Conservation (phyloP, 2,329 filamentous ascomycete species). For the Reticulascus tulasneorum region DNA sequence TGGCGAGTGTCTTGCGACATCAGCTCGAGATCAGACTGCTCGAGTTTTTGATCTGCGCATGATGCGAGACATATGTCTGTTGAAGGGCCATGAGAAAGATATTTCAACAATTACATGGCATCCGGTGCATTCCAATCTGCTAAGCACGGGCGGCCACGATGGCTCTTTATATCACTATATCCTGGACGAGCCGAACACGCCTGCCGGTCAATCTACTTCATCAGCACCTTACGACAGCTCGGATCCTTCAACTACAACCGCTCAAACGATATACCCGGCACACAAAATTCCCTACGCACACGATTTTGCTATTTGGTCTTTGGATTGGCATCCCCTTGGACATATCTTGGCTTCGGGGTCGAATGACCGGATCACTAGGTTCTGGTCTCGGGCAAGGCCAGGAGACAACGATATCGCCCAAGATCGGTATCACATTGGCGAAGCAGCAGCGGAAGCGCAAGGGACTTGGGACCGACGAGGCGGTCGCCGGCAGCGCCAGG, state of each 20-base stretch:
- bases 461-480: slow-evolving; percentile 89
- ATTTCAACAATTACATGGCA: slow-evolving; percentile 93
- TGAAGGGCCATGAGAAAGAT: slow-evolving; percentile 94
- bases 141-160: slow-evolving; percentile 87
- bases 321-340: slow-evolving; percentile 96
- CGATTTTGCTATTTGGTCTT: slow-evolving; percentile 92
- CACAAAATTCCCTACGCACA: slow-evolving; percentile 86
- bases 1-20: slow-evolving; percentile 83
- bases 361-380: slow-evolving; percentile 93
- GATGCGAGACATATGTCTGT: slow-evolving; percentile 94
- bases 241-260: slow-evolving; percentile 73
- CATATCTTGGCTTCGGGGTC: slow-evolving; percentile 94
- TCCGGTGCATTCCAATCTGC: slow-evolving; percentile 81
- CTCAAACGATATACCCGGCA: slow-evolving; percentile 88
- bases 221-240: slow-evolving; percentile 80
- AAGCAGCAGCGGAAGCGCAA: slow-evolving; percentile 86
- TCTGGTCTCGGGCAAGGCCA: slow-evolving; percentile 89
- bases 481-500: slow-evolving; percentile 72
- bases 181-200: slow-evolving; percentile 90
- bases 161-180: slow-evolving; percentile 90
- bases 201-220: slow-evolving; percentile 65
- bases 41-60: slow-evolving; percentile 92
- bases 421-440: slow-evolving; percentile 93
- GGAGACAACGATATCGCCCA: slow-evolving; percentile 82
- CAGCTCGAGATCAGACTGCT: slow-evolving; percentile 87